Evolutionary conservation across 2,329 filamentous ascomycete species (phyloP).

Genomic region (Chaetomium olivaceum): DNA sequence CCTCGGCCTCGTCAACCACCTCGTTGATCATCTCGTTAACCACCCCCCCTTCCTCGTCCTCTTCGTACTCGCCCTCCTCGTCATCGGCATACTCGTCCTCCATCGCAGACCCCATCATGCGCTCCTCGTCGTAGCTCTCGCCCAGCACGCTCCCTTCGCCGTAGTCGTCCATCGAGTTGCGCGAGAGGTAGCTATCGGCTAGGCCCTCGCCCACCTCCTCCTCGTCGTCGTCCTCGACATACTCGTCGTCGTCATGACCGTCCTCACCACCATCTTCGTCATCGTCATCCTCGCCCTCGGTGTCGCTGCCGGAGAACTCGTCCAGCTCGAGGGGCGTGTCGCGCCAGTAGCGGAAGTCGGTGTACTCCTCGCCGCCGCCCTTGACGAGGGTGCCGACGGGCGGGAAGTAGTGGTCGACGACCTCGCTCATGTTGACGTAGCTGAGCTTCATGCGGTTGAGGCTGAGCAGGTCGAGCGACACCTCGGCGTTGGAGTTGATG

Average conservation of each 20-base stretch:
- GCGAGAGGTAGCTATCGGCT: slow-evolving; percentile 48
- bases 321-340: slow-evolving; percentile 80
- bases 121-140: slow-evolving; percentile 47
- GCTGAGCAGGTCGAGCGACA: slow-evolving; percentile 84
- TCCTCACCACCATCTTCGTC: slow-evolving; percentile 46
- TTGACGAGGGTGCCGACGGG: slow-evolving; percentile 84
- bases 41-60: slow-evolving; percentile 33
- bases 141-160: slow-evolving; percentile 46
- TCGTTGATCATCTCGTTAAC: slow-evolving; percentile 29
- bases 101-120: slow-evolving; percentile 44
- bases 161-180: slow-evolving; percentile 41
- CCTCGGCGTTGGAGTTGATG: slow-evolving; percentile 97
- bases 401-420: slow-evolving; percentile 98
- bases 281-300: slow-evolving; percentile 47
- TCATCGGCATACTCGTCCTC: slow-evolving; percentile 41
- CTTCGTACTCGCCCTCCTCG: slow-evolving; percentile 41
- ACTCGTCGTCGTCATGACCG: slow-evolving; percentile 42
- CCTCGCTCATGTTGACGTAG: slow-evolving; percentile 94
- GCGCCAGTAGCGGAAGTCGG: slow-evolving; percentile 96
- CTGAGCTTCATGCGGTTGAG: slow-evolving; percentile 95
- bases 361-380: slow-evolving; percentile 89
- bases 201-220: slow-evolving; percentile 48
- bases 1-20: slow-evolving; percentile 35
- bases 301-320: slow-evolving; percentile 85
- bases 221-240: slow-evolving; percentile 44